phyloP scores from a whole-genome alignment of 306 rosid species.

The Vicia sativa region DNA sequence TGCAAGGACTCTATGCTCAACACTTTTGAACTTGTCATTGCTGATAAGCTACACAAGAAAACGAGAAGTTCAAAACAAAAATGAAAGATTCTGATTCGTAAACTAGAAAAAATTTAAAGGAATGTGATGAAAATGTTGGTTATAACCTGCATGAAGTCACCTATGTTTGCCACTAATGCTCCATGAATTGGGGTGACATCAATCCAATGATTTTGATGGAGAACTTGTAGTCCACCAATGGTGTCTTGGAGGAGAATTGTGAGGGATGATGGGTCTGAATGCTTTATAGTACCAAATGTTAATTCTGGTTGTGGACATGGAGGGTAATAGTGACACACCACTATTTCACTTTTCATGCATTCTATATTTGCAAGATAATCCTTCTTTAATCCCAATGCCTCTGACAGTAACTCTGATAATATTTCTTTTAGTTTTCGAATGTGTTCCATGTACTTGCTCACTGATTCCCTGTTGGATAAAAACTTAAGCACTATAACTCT shows the following conservation, averaged over 20 bases:
- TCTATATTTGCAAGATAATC: constrained; percentile 58
- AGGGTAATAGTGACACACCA: constrained; percentile 83
- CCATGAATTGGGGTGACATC: constrained; percentile 58
- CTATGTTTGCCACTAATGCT: constrained; percentile 69
- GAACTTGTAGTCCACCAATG: constrained; percentile 78
- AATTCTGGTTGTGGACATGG: constrained; percentile 76
- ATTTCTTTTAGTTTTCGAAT: constrained; percentile 47
- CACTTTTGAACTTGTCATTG: constrained; percentile 77
- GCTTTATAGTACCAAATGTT: constrained; percentile 71
- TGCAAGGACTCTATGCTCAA: constrained; percentile 70
- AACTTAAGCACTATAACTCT: too few species aligned
- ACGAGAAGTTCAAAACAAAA: background rate
- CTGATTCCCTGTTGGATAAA: constrained; percentile 62
- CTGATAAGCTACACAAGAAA: constrained; percentile 58
- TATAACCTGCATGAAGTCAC: constrained; percentile 78
- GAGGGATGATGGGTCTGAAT: constrained; percentile 75
- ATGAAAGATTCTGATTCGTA: background rate
- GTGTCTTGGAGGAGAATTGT: constrained; percentile 75
- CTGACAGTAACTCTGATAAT: constrained; percentile 64
- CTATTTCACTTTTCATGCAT: constrained; percentile 63
- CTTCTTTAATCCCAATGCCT: constrained; percentile 60
- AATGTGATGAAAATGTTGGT: background rate
- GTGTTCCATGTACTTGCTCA: constrained; percentile 57
- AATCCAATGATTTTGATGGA: constrained; percentile 68
- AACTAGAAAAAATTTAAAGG: background rate